Evolutionary conservation across 129 eudicot genomes (phyloP).

Genomic region (Flaveria bidentis): DNA sequence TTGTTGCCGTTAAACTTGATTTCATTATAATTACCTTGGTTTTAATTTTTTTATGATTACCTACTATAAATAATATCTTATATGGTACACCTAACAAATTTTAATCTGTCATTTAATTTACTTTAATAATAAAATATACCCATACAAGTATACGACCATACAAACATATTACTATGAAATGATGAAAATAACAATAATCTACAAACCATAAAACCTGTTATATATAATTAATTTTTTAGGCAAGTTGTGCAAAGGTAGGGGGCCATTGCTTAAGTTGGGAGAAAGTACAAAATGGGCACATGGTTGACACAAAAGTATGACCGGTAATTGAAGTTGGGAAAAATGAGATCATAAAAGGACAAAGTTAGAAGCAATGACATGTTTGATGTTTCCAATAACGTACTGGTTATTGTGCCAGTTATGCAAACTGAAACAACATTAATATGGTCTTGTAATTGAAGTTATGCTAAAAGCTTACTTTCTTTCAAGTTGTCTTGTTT

Average conservation of each 20-base stretch:
- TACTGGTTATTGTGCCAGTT: constrained; percentile 22
- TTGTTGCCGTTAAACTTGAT: too few species aligned
- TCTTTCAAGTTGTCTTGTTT: constrained; percentile 19
- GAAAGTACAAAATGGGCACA: constrained; percentile 18
- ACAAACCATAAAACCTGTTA: neutral
- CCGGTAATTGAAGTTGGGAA: neutral
- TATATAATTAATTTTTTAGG: neutral
- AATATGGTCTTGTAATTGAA: constrained; percentile 34
- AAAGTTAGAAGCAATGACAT: constrained; percentile 31
- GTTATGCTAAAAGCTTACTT: constrained; percentile 18
- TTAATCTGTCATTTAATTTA: neutral
- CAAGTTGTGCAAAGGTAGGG: constrained; percentile 25
- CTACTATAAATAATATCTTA: too few species aligned
- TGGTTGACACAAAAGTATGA: constrained; percentile 30
- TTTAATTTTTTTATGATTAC: too few species aligned
- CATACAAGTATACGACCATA: neutral
- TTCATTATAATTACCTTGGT: too few species aligned
- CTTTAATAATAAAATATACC: neutral
- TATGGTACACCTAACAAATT: too few species aligned
- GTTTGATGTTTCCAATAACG: constrained; percentile 23
- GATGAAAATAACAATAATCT: neutral
- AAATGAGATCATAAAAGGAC: neutral
- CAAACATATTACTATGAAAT: neutral
- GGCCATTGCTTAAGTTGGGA: constrained; percentile 31
- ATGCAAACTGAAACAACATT: constrained; percentile 28